Conservation (phyloP, 2,329 filamentous ascomycete species). For the Triangularia verruculosa region DNA sequence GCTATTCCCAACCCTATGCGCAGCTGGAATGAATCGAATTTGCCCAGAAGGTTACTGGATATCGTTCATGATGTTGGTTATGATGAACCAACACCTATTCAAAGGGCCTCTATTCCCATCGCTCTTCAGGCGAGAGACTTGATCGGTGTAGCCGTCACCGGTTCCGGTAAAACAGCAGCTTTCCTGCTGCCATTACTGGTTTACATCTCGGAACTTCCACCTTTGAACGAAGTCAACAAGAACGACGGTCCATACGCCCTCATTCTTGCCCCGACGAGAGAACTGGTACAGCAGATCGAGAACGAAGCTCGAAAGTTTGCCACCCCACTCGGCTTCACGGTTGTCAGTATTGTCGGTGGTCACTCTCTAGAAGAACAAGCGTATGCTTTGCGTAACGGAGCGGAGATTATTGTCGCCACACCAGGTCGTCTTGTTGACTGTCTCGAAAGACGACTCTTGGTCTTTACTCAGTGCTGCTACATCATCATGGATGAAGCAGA, state of each 20-base stretch:
- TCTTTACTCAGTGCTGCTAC: conserved; percentile 95
- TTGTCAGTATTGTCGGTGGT: conserved; percentile 96
- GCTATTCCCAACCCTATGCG: conserved; percentile 95
- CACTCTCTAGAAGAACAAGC: conserved; percentile 93
- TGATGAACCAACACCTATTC: conserved; percentile 85
- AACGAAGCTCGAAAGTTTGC: conserved; percentile 92
- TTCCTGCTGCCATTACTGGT: conserved; percentile 90
- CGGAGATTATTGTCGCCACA: conserved; percentile 97
- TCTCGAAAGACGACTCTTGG: conserved; percentile 86
- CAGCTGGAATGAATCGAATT: conserved; percentile 79
- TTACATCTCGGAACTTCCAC: conserved; percentile 88
- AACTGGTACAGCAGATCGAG: conserved; percentile 97
- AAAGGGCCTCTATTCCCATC: conserved; percentile 92
- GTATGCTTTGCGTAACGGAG: conserved; percentile 83
- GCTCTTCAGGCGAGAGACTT: conserved; percentile 88
- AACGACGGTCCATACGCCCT: conserved; percentile 97
- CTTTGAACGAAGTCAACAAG: conserved; percentile 79
- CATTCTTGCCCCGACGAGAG: conserved; percentile 92
- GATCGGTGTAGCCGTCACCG: conserved; percentile 97
- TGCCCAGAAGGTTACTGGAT: conserved; percentile 74
- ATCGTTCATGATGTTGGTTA: conserved; percentile 86
- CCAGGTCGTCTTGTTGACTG: conserved; percentile 96
- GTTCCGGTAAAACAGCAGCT: conserved; percentile 96
- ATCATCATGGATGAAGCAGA: conserved; percentile 99
- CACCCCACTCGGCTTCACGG: conserved; percentile 83